phyloP scores from a whole-genome alignment of 371 early-diverging fungal species.

The Mortierella sp. region DNA sequence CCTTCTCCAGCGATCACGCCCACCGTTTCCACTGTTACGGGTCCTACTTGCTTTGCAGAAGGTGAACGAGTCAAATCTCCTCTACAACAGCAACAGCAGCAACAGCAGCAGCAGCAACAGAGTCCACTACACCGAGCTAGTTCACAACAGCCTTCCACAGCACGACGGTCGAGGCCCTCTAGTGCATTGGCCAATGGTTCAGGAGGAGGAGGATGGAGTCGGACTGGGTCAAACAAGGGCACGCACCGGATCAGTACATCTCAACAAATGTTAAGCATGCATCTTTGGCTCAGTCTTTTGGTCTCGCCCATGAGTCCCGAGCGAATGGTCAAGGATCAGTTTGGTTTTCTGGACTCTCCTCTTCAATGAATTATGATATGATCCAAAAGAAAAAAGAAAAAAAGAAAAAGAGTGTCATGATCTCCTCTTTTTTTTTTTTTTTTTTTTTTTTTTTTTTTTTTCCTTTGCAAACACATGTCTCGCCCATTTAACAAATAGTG shows the following conservation, averaged over 20 bases:
- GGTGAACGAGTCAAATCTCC: conserved; percentile 12
- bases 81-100: background rate
- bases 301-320: conserved; percentile 51
- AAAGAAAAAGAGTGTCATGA: background rate
- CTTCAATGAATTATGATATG: no score
- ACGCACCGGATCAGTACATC: conserved; percentile 32
- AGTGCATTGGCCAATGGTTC: background rate
- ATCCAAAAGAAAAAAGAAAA: background rate
- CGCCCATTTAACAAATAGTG: no score
- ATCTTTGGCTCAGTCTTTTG: conserved; percentile 44
- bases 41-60: conserved; percentile 26
- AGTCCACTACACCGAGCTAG: no score
- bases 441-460: no score
- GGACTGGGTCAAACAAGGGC: no score
- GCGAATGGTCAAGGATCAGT: conserved; percentile 37
- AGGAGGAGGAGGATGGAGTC: background rate
- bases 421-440: background rate
- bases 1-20: background rate
- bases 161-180: no score
- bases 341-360: conserved; percentile 19
- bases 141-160: background rate
- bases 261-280: conserved; percentile 52
- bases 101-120: conserved; percentile 1
- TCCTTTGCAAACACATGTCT: no score
- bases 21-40: no score